Conservation (phyloP, 345 rosid species). For the Gossypium ekmanianum region DNA sequence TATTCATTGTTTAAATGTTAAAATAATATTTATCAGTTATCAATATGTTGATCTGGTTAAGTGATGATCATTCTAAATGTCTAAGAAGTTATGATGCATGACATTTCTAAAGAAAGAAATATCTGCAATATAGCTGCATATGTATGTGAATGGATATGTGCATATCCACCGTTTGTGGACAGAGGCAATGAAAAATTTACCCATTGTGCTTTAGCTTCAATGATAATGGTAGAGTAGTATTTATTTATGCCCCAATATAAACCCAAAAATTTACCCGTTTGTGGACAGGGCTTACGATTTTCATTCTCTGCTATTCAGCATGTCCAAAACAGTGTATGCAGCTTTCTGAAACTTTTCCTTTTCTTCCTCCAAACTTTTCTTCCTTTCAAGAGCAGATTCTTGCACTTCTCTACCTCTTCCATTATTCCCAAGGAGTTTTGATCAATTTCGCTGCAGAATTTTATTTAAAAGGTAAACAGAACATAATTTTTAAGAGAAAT, state of each 20-base stretch:
- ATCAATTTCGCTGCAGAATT: constrained; percentile 66
- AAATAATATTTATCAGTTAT: neutral
- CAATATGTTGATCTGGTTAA: neutral
- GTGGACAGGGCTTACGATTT: constrained; percentile 16
- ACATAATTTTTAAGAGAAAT: neutral
- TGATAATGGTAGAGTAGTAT: neutral
- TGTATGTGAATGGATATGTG: neutral
- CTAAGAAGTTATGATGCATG: neutral
- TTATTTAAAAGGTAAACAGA: constrained; percentile 9
- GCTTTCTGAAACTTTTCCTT: constrained; percentile 77
- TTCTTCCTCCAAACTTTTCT: constrained; percentile 65
- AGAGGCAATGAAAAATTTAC: neutral
- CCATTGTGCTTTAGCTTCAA: neutral
- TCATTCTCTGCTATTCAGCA: constrained; percentile 44
- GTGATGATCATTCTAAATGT: neutral
- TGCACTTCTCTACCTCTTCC: constrained; percentile 78
- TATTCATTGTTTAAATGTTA: constrained; percentile 52
- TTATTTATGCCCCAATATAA: neutral
- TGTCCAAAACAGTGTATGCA: constrained; percentile 65
- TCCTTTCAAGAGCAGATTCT: constrained; percentile 62
- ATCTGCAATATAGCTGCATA: neutral
- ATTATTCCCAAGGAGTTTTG: constrained; percentile 56
- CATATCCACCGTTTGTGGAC: neutral
- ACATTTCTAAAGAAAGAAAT: constrained; percentile 8
- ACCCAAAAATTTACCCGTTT: neutral